Evolutionary conservation across 139 green algal species (phyloP).

Genomic region (Tetraselmis chui): DNA sequence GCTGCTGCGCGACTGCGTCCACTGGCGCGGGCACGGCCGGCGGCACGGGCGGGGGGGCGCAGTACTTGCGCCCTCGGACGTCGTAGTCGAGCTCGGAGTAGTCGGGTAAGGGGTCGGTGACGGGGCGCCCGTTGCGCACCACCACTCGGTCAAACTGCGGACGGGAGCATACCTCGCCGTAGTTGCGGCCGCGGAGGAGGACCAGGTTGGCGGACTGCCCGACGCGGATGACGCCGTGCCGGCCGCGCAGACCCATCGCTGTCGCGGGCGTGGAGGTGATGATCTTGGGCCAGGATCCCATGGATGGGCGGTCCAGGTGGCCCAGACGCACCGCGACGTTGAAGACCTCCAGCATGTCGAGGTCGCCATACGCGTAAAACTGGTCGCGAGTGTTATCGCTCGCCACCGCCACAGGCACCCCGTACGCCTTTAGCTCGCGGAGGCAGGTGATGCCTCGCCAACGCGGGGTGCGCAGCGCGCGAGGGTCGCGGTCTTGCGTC

Average conservation of each 20-base stretch:
- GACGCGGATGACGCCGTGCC: slow-evolving; percentile 23
- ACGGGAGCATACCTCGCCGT: slow-evolving; percentile 53
- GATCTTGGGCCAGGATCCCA: slow-evolving; percentile 34
- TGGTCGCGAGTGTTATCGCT: slow-evolving; percentile 71
- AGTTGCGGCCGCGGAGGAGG: slow-evolving; percentile 47
- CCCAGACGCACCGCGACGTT: slow-evolving; percentile 47
- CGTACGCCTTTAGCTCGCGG: slow-evolving; percentile 40
- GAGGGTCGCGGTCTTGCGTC: slow-evolving; percentile 36
- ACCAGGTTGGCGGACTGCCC: slow-evolving; percentile 55
- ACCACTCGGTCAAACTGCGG: slow-evolving; percentile 46
- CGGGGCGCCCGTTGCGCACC: slow-evolving; percentile 24
- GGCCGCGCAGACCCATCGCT: slow-evolving; percentile 45
- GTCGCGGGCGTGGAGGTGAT: slow-evolving; percentile 42
- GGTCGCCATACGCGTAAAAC: slow-evolving; percentile 68
- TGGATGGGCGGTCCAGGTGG: slow-evolving; percentile 56
- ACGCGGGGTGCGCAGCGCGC: slow-evolving; percentile 35
- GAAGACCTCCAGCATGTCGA: slow-evolving; percentile 74
- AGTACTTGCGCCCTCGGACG: background rate
- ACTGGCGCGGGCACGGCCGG: background rate
- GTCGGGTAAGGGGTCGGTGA: slow-evolving; percentile 17
- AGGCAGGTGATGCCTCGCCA: slow-evolving; percentile 58
- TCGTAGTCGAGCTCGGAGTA: slow-evolving; percentile 40
- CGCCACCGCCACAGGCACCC: slow-evolving; percentile 50
- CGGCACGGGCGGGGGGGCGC: too few species aligned
- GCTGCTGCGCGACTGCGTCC: too few species aligned